Base-by-base conservation (phyloP, 768 basidiomycete genomes). In the Suillus paluster region DNA sequence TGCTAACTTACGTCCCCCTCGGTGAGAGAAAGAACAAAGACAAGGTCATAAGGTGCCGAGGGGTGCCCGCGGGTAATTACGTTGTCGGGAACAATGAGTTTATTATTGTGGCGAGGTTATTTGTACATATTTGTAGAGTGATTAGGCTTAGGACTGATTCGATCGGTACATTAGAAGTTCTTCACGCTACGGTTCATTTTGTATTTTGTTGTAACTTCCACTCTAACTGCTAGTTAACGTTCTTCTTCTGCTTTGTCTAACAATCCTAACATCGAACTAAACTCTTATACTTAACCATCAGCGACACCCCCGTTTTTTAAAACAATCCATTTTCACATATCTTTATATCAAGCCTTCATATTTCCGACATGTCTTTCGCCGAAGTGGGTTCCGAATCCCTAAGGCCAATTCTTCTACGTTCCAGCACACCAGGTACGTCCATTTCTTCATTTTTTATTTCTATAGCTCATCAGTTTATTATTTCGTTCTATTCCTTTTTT, bases 391-490 rank as follows among this genome's bases (percentile, higher is more conserved):
- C 73, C 38, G 73, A 83, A 23, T 82, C 81, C 17, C 80, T 92
- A 63, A 83, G 77, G 62, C 84, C 83, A 41, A 83, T 88, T 56
- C 79, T 89, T 46, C 79, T 91, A 59, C 84, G 89, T 64, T 91
- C 90, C 14, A 83, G 81, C 49, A 91, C 90, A 6, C 90, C 90
- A 70, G 87, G 90, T 89, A 66, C 21, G 80, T 67, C 52, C 8
- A 5, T 38, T 25, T 54, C 53, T 38, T 25, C 50, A 21, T n/a
- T 48, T 48, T 36, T n/a, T 3, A 6, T 25, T n/a, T 17, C 21
- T 42, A 62, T 17, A 27, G 44, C 45, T 59, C 27, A 36, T 54
- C 25, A 25, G 5, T 58, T 64, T 5, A 64, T n/a, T n/a, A n/a
- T 46, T 33, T 25, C 48, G 64, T 36, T 57, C 25, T 27, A 61